Evolutionary conservation across 257 asterid genomes (phyloP), one percentile per base, ranked within the genome.

Genomic region (Paraleonurus japonicus): DNA sequence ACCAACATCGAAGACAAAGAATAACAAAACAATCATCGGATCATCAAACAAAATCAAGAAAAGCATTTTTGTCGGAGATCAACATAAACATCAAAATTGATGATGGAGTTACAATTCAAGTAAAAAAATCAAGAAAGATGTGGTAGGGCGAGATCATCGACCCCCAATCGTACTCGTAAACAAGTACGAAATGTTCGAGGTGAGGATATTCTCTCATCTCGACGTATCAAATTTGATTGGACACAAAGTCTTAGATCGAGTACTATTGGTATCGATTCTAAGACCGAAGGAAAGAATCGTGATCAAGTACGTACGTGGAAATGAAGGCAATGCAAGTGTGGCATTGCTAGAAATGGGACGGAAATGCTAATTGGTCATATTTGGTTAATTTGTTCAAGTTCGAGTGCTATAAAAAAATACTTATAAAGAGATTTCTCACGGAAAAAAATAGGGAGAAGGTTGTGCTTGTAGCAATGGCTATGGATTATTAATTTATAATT

Each of bases 21-120:
- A 41, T 5, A 2, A 11, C 26, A 41, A 68, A 28, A 2, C 59
- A 57, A 3, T 17, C 26, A 32, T 6, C 19, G 28, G 20, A 67
- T 41, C 50, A 17, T 13, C 24, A 58, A 24, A 78, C 58, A 59
- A 60, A 65, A 27, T 9, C 64, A 33, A 75, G 64, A 15, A 61
- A 63, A 30, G 43, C 47, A 13, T 3, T 70, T 0, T 65, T 87
- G 4, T 80, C 95, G 1, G 92, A 84, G 50, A 81, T 87, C n/a
- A 89, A 80, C 70, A 87, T 91, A 32, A 80, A 73, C 76, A 87
- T 89, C 55, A 86, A 76, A 79, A 75, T 87, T 84, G 92, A 83
- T 70, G 95, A 88, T 41, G 91, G 81, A 37, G 81, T 82, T 5
- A 79, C 75, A 30, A 79, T 90, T 61, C 87, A 85, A 51, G 83